These are phyloP conservation scores for Diplodia mutila DNA, from an alignment of 2,329 filamentous ascomycete genomes.

Conservation along the genomic window DNA sequence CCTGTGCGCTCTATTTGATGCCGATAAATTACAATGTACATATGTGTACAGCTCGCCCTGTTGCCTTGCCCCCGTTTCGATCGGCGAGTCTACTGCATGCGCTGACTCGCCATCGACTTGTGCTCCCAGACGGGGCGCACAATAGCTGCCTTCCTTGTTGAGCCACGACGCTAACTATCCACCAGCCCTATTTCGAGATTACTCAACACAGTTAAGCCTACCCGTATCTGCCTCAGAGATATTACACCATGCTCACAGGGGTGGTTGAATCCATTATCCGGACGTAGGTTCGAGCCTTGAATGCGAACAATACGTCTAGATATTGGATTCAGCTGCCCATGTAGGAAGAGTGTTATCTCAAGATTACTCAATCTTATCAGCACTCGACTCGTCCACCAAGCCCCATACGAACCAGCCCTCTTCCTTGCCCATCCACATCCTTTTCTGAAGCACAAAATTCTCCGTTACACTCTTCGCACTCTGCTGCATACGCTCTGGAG, in stretches of 20 bases:
- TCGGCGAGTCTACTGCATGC: too few species aligned
- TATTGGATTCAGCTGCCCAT: too few species aligned
- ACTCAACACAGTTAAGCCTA: too few species aligned
- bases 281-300: too few species aligned
- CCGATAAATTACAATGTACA: not conserved
- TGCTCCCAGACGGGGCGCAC: too few species aligned
- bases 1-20: not conserved
- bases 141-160: not conserved
- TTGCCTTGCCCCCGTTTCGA: not conserved
- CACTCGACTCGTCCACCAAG: slow-evolving; percentile 57
- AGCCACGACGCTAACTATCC: not conserved
- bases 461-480: slow-evolving; percentile 59
- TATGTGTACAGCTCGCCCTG: not conserved
- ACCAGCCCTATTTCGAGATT: not conserved
- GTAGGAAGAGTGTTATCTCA: too few species aligned
- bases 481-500: slow-evolving; percentile 6
- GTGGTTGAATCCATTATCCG: too few species aligned
- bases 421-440: slow-evolving; percentile 51
- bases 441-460: slow-evolving; percentile 65
- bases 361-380: slow-evolving; percentile 30
- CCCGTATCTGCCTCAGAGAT: too few species aligned
- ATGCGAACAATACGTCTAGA: too few species aligned
- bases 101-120: too few species aligned
- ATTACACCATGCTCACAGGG: too few species aligned
- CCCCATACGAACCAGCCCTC: slow-evolving; percentile 69